Evolutionary conservation across 2,329 filamentous ascomycete species (phyloP), one percentile per base, ranked within the genome.

Genomic region (Cercospora beticola): DNA sequence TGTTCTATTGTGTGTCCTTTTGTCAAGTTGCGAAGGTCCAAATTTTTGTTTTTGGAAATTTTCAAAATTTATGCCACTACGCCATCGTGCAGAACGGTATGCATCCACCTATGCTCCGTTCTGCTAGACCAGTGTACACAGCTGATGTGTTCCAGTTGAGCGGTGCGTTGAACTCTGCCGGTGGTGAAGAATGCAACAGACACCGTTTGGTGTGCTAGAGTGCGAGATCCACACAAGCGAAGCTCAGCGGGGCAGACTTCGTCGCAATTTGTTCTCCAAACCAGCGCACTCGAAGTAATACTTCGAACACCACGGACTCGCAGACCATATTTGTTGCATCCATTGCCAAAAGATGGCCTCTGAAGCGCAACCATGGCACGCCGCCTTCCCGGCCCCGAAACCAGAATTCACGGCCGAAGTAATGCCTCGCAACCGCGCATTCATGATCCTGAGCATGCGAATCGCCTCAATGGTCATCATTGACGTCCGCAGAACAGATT

Each of bases 401-500:
- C 67, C 74, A 60, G 67, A 66, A 59, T 69, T 30, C 33, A 80
- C 78, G 7, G 79, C 81, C 30, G 76, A 78, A 16, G 65, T 79
- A 67, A 78, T 83, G 71, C 75, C 81, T 62, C 77, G 77, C 63
- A 76, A 78, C 26, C 76, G 76, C 18, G 81, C 76, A 14, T 74
- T 81, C 61, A 76, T 77, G 67, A 72, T 78, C 58, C 70, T 78
- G 33, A 77, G 77, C 30, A 75, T 79, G 73, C 74, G 74, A 49
- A 72, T 83, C 75, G 72, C 78, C 70, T 72, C 71, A 46, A 73
- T 83, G 63, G 79, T 83, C 49, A 74, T 83, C 61, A 76, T 83
- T 12, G 82, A 84, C 70, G 80, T 83, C 33, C 80, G 82, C 23
- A 77, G 82, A 46, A 83, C 78, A n/a, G 82, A 84, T 73, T 84